Evolutionary conservation across 2,329 filamentous ascomycete genomes (phyloP).

Genomic region (Phialophora verrucosa): DNA sequence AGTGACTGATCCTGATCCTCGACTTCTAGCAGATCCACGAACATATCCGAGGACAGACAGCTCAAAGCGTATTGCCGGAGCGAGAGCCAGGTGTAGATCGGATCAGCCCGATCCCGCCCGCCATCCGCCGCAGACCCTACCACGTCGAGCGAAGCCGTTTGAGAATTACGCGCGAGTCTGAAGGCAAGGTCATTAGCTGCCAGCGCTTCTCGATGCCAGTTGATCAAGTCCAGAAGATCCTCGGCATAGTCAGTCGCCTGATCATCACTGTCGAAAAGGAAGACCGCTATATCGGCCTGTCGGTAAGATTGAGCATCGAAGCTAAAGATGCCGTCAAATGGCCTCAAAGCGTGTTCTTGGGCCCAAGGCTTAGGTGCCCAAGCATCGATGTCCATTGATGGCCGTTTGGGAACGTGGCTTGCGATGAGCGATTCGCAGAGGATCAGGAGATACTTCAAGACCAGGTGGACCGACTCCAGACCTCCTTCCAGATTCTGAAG

Average conservation of each 20-base stretch:
- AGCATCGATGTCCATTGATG: constrained; percentile 17
- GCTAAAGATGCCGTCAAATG: constrained; percentile 14
- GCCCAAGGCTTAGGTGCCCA: constrained; percentile 25
- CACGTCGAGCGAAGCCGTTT: background rate
- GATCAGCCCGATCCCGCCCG: constrained; percentile 6
- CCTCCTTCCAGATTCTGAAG: constrained; percentile 22
- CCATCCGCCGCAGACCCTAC: background rate
- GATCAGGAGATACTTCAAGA: constrained; percentile 24
- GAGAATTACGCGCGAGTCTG: background rate
- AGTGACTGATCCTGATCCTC: constrained; percentile 6
- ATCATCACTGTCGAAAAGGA: background rate
- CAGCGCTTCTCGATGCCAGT: constrained; percentile 23
- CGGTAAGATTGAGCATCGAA: constrained; percentile 16
- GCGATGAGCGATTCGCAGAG: constrained; percentile 21
- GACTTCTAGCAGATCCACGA: constrained; percentile 21
- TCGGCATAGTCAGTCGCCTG: background rate
- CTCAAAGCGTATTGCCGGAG: constrained; percentile 24
- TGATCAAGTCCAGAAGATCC: constrained; percentile 12
- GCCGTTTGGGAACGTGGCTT: constrained; percentile 22
- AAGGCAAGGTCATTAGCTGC: constrained; percentile 15
- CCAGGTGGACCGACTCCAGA: constrained; percentile 18
- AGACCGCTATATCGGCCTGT: constrained; percentile 11
- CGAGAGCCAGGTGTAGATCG: constrained; percentile 25
- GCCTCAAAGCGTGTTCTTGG: constrained; percentile 17
- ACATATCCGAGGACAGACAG: constrained; percentile 13